Percentiles rank a stretch among this genome's conserved stretches.
These are phyloP conservation scores for Echinochloa phyllopogon DNA, from an alignment of 176 grass and related monocot species.

Conservation along the genomic window DNA sequence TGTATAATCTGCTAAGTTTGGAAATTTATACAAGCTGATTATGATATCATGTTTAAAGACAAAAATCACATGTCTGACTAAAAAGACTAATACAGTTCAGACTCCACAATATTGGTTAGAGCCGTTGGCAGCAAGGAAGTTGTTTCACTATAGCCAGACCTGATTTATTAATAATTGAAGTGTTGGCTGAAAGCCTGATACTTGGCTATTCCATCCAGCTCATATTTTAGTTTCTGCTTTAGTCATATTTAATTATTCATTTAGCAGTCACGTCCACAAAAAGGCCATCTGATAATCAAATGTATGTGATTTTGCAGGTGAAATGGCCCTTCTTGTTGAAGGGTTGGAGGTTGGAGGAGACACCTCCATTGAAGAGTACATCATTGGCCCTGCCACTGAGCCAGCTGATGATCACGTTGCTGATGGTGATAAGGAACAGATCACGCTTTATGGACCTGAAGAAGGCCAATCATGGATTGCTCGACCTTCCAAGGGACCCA, in stretches of 20 bases:
- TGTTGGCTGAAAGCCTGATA: background rate
- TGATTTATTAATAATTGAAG: background rate
- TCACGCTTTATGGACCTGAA: conserved; percentile 76
- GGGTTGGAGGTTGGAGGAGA: conserved; percentile 83
- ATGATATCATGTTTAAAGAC: background rate
- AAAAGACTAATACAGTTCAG: background rate
- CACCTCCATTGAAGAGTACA: conserved; percentile 88
- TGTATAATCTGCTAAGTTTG: conserved; percentile 15
- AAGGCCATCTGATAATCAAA: conserved; percentile 8
- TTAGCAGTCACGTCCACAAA: background rate
- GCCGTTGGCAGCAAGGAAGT: background rate
- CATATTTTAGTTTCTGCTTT: conserved; percentile 25
- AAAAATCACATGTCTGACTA: background rate
- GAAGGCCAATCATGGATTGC: conserved; percentile 81
- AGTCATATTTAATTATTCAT: conserved; percentile 24
- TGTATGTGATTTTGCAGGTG: conserved; percentile 61
- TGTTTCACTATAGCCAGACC: conserved; percentile 9
- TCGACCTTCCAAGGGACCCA: conserved; percentile 73
- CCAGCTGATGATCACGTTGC: conserved; percentile 54
- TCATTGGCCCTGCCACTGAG: conserved; percentile 71
- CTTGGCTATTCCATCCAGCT: background rate
- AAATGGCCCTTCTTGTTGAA: conserved; percentile 94
- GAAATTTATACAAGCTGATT: background rate
- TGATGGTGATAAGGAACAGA: conserved; percentile 65
- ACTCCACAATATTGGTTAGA: background rate